These are phyloP conservation scores for Hondaea fermentalgiana DNA, from an alignment of 108 stramenopile species.

Conservation along the genomic window DNA sequence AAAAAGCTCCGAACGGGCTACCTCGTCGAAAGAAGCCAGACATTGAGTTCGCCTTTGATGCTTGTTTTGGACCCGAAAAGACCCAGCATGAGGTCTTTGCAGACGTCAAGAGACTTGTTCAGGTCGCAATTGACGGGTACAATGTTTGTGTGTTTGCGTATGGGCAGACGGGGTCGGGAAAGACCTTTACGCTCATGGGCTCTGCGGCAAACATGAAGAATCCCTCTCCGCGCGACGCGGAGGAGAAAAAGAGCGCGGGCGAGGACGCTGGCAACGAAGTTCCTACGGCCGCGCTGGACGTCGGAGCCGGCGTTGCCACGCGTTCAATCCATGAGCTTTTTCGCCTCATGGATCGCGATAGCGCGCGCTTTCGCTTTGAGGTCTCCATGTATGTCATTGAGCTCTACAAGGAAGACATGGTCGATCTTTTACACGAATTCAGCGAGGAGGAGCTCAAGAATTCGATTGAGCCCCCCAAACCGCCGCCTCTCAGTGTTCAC, in stretches of 20 bases:
- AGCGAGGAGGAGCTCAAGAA: background rate
- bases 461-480: background rate
- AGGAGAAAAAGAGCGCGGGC: background rate
- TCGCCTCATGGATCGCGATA: background rate
- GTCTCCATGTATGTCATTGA: slow-evolving; percentile 17
- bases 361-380: background rate
- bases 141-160: slow-evolving; percentile 34
- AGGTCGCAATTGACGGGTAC: slow-evolving; percentile 25
- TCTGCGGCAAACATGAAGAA: background rate
- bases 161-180: slow-evolving; percentile 39
- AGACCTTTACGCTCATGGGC: slow-evolving; percentile 42
- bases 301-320: background rate
- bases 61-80: background rate
- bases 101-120: slow-evolving; percentile 30
- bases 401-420: slow-evolving; percentile 8
- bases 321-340: background rate
- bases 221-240: background rate
- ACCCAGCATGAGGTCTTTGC: slow-evolving; percentile 34
- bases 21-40: background rate
- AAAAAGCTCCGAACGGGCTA: background rate
- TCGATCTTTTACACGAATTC: background rate
- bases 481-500: slow-evolving; percentile 52
- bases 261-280: background rate
- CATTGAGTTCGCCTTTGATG: slow-evolving; percentile 14
- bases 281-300: background rate